Percentiles rank a stretch among this genome's conserved stretches.
Conservation (phyloP, 805 yeast species). For the Lachancea sp. region DNA sequence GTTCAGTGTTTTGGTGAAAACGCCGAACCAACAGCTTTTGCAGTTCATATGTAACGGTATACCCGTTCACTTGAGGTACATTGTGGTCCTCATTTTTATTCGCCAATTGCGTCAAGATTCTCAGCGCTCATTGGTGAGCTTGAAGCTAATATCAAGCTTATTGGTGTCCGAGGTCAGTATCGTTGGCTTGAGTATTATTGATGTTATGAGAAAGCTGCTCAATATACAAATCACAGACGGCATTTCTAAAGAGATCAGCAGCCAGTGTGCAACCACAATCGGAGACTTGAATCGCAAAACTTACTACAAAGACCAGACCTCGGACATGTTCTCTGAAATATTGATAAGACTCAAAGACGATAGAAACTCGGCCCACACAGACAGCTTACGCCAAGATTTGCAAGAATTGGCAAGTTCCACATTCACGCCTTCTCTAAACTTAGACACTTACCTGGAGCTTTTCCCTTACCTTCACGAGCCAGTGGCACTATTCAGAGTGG, state of each 20-base stretch:
- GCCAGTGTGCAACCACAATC: conserved; percentile 50
- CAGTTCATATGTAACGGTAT: conserved; percentile 67
- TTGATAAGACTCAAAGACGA: conserved; percentile 36
- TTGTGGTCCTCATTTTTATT: conserved; percentile 47
- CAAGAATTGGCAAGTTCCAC: conserved; percentile 17
- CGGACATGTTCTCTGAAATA: conserved; percentile 72
- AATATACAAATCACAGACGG: conserved; percentile 38
- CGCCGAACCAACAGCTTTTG: conserved; percentile 39
- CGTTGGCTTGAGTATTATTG: conserved; percentile 82
- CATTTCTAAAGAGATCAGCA: conserved; percentile 29
- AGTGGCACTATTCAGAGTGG: conserved; percentile 16
- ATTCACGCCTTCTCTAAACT: conserved; percentile 19
- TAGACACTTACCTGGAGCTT: conserved; percentile 26
- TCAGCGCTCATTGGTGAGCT: conserved; percentile 29
- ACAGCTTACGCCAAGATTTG: conserved; percentile 18
- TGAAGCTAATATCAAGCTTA: conserved; percentile 48
- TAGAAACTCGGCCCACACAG: conserved; percentile 22
- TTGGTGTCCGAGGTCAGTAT: conserved; percentile 74
- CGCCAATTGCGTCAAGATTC: conserved; percentile 24
- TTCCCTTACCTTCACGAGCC: conserved; percentile 15
- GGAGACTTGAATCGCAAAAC: conserved; percentile 68
- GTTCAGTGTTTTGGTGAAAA: conserved; percentile 37
- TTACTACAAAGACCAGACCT: conserved; percentile 80
- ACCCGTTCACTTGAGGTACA: conserved; percentile 72
- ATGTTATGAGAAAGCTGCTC: conserved; percentile 57